phyloP scores from a whole-genome alignment of 176 grass and related monocot species.

The Juncus effusus region DNA sequence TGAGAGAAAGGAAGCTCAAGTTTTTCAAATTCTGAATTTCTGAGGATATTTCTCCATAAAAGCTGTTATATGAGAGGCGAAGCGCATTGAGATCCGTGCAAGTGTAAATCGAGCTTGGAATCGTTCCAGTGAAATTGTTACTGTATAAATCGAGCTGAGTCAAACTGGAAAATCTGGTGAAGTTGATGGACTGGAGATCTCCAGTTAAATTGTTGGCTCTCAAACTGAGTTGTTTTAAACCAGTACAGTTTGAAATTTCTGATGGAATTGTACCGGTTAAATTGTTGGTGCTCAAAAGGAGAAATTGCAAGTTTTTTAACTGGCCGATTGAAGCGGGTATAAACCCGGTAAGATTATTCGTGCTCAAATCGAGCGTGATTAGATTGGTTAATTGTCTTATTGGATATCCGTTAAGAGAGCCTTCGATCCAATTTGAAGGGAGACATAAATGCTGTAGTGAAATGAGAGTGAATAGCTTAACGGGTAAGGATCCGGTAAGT shows the following conservation, averaged over 20 bases:
- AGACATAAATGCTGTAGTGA: slow-evolving; percentile 46
- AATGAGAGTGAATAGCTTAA: slow-evolving; percentile 45
- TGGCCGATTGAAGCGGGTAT: slow-evolving; percentile 57
- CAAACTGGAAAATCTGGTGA: slow-evolving; percentile 42
- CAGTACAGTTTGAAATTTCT: slow-evolving; percentile 44
- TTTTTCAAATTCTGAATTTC: slow-evolving; percentile 42
- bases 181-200: slow-evolving; percentile 47
- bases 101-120: slow-evolving; percentile 65
- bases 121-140: slow-evolving; percentile 48
- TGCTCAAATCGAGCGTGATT: slow-evolving; percentile 39
- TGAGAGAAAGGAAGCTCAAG: slow-evolving; percentile 60
- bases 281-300: slow-evolving; percentile 45
- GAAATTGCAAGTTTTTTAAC: slow-evolving; percentile 38
- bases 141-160: slow-evolving; percentile 50
- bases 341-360: slow-evolving; percentile 31
- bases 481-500: slow-evolving; percentile 44
- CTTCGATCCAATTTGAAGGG: slow-evolving; percentile 42
- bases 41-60: slow-evolving; percentile 51
- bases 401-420: slow-evolving; percentile 41
- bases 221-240: slow-evolving; percentile 51
- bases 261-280: slow-evolving; percentile 50
- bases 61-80: slow-evolving; percentile 46
- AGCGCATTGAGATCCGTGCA: slow-evolving; percentile 60
- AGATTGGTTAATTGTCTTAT: slow-evolving; percentile 43
- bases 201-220: slow-evolving; percentile 57